Percentiles rank a stretch among this genome's conserved stretches.
These are phyloP conservation scores for Cladorrhinum samala DNA, from an alignment of 495 filamentous ascomycete species.

Conservation along the genomic window DNA sequence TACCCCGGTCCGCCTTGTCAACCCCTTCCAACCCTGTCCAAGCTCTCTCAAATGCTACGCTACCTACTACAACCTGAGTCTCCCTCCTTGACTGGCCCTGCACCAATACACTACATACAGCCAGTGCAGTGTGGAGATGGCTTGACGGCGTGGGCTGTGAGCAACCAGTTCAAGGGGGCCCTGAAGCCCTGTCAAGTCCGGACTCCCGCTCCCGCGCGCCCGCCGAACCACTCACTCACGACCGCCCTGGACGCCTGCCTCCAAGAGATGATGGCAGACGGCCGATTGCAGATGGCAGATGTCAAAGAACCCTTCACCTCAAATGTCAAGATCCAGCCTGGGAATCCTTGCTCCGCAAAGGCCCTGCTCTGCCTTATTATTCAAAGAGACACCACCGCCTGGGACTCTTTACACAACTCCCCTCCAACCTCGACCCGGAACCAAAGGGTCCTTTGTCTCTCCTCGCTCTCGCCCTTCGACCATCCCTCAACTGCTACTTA, in stretches of 20 bases:
- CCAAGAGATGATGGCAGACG: not conserved
- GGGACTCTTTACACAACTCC: no score
- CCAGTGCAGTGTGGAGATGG: no score
- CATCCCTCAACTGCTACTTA: constrained; percentile 15
- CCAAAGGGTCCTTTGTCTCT: not conserved
- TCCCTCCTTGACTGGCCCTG: no score
- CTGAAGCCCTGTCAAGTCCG: constrained; percentile 2
- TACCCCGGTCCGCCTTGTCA: not conserved
- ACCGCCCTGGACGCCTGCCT: constrained; percentile 1
- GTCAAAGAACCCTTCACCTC: not conserved
- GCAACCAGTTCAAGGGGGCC: not conserved
- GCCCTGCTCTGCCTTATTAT: no score
- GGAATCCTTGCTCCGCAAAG: not conserved
- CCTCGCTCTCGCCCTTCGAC: constrained; percentile 5
- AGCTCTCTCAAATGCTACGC: not conserved
- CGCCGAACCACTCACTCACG: constrained; percentile 7
- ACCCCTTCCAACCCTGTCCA: not conserved
- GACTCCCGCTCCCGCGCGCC: constrained; percentile 10
- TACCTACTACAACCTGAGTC: not conserved
- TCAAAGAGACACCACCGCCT: no score
- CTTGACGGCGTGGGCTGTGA: constrained; percentile 2
- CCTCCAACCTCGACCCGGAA: constrained; percentile 4
- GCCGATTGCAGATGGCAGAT: not conserved
- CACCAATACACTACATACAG: not conserved
- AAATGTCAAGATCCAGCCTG: constrained; percentile 8